These are phyloP conservation scores for Cadophora sp. DNA, from an alignment of 2,329 filamentous ascomycete genomes.

Conservation along the genomic window DNA sequence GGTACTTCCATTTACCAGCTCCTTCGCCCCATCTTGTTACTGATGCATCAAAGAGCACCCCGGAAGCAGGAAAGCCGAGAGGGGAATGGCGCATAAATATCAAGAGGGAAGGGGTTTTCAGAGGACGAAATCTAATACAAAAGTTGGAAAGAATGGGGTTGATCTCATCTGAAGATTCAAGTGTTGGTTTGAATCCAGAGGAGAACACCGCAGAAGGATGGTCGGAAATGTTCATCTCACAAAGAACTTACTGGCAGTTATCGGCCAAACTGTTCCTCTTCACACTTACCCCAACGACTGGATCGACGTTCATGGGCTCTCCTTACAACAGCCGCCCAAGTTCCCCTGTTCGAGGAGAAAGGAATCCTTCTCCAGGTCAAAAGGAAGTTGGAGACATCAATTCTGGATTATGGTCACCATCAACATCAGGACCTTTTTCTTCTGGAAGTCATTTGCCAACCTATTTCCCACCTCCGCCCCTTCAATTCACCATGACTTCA, in stretches of 20 bases:
- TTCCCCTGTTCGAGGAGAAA: slow-evolving; percentile 53
- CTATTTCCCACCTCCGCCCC: slow-evolving; percentile 84
- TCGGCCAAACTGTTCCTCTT: slow-evolving; percentile 89
- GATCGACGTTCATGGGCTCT: slow-evolving; percentile 54
- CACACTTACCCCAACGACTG: slow-evolving; percentile 67
- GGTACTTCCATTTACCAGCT: slow-evolving; percentile 93
- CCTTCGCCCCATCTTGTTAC: slow-evolving; percentile 71
- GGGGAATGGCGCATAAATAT: slow-evolving; percentile 89
- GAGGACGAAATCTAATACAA: slow-evolving; percentile 79
- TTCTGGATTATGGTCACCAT: slow-evolving; percentile 47
- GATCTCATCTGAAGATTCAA: slow-evolving; percentile 76
- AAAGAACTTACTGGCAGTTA: slow-evolving; percentile 89
- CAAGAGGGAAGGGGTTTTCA: slow-evolving; percentile 85
- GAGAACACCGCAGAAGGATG: slow-evolving; percentile 71
- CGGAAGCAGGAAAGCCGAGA: slow-evolving; percentile 72
- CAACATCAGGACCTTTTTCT: slow-evolving; percentile 71
- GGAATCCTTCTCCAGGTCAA: slow-evolving; percentile 43
- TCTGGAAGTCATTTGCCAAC: slow-evolving; percentile 87
- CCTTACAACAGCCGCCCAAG: slow-evolving; percentile 60
- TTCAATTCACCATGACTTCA: slow-evolving; percentile 82
- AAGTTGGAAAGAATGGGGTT: slow-evolving; percentile 95
- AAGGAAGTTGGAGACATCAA: slow-evolving; percentile 45
- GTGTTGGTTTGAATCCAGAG: slow-evolving; percentile 70
- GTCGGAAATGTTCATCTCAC: slow-evolving; percentile 82
- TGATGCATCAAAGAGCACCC: slow-evolving; percentile 68